Evolutionary conservation across 805 yeast genomes (phyloP), one percentile per base, ranked within the genome.

Genomic region (Ogataea zsoltii): DNA sequence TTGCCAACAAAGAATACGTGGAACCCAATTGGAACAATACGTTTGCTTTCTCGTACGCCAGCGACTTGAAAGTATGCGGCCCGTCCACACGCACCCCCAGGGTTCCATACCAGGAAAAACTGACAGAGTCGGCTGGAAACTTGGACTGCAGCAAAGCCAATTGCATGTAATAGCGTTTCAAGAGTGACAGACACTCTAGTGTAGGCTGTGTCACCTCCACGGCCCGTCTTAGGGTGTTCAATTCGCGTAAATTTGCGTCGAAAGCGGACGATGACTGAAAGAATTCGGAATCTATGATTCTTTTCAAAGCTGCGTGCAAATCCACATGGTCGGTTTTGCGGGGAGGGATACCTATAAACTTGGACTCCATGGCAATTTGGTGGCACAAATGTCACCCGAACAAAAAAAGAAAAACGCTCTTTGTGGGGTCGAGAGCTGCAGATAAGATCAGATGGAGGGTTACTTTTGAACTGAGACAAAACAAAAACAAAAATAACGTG

Each of bases 101-200:
- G 14, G 88, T 78, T 17, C 83, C 83, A 57, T 69, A 78, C 98
- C 97, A 92, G 0, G 79, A 71, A 53, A 88, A 84, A 31, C 72
- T 75, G 7, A 79, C 65, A 15, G 75, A 69, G 50, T 83, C 84
- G 23, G 71, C 70, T 0, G 94, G 89, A 48, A 91, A 84, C 57
- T 85, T 87, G 38, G 63, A 45, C 30, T 64, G 63, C 7, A 86
- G 45, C 7, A 69, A 68, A 1, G 63, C 48, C 10, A 87, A 51
- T 35, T 74, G 73, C 4, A 65, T 50, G 51, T 71, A 76, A 58
- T 85, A 88, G 35, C 72, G 60, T 34, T 67, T 66, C 28, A 80
- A 52, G 1, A 62, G 43, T 0, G 63, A 63, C 4, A 75, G 44
- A 30, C 70, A 69, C n/a, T 67, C 68, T 1, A 67, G 44, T 0